A percentile compares a stretch with the other conserved stretches of the same genome.
Evolutionary conservation across 2,329 filamentous ascomycete species (phyloP).

Genomic region (Tolypocladium pustulatum): DNA sequence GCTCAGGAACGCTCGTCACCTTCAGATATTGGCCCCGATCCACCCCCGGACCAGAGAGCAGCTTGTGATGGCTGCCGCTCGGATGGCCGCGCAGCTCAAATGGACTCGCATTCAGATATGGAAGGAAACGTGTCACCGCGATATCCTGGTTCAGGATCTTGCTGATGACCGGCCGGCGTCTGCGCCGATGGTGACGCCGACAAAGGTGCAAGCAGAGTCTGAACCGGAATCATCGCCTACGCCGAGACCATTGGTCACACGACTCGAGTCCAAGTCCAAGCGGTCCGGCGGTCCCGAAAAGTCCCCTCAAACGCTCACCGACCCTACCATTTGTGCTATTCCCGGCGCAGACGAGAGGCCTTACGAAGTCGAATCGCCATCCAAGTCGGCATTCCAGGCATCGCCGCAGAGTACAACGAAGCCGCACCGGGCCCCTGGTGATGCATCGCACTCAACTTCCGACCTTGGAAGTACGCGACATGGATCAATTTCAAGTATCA

Average conservation of each 20-base stretch:
- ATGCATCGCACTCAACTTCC: constrained; percentile 5
- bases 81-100: constrained; percentile 78
- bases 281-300: constrained; percentile 13
- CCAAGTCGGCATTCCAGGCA: constrained; percentile 18
- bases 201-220: constrained; percentile 15
- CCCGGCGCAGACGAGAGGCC: constrained; percentile 8
- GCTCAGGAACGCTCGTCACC: constrained; percentile 78
- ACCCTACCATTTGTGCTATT: constrained; percentile 9
- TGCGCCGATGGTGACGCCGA: constrained; percentile 6
- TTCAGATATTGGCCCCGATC: constrained; percentile 81
- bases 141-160: constrained; percentile 76
- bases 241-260: constrained; percentile 10
- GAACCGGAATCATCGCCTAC: constrained; percentile 14
- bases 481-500: constrained; percentile 20
- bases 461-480: constrained; percentile 15
- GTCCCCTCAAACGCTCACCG: constrained; percentile 15
- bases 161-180: constrained; percentile 53
- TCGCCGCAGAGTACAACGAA: constrained; percentile 18
- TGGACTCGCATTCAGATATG: constrained; percentile 94
- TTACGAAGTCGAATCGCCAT: constrained; percentile 14
- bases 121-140: constrained; percentile 81
- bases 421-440: constrained; percentile 3
- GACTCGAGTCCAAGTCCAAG: constrained; percentile 16
- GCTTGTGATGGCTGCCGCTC: constrained; percentile 72
- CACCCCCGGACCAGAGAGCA: constrained; percentile 83